phyloP scores from a whole-genome alignment of 306 rosid species.

The Vachellia pachyceras region DNA sequence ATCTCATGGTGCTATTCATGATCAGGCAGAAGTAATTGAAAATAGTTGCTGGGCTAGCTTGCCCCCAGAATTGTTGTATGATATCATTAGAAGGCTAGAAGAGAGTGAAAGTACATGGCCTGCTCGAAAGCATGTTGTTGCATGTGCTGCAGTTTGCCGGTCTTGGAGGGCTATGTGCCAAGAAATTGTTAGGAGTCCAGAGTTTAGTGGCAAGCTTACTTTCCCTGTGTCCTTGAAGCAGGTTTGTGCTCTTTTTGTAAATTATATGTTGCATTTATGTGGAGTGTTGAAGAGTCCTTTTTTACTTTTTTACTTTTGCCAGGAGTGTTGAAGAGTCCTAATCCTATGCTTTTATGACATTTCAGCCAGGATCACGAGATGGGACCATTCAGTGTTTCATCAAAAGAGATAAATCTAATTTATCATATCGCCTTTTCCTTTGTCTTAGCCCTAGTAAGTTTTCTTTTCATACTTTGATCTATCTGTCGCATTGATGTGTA shows the following conservation, averaged over 20 bases:
- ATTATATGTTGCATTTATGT: constrained; percentile 13
- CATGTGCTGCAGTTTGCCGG: constrained; percentile 83
- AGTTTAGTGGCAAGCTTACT: constrained; percentile 80
- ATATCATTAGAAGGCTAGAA: constrained; percentile 79
- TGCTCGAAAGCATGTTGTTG: constrained; percentile 78
- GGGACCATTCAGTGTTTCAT: constrained; percentile 79
- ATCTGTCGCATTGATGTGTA: background rate
- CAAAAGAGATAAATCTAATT: constrained; percentile 81
- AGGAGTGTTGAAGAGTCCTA: constrained; percentile 25
- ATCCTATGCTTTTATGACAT: constrained; percentile 35
- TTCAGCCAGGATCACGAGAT: constrained; percentile 83
- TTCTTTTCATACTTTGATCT: constrained; percentile 5
- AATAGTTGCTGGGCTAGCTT: constrained; percentile 81
- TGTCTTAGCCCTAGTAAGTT: constrained; percentile 77
- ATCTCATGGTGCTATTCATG: constrained; percentile 76
- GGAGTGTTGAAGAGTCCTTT: constrained; percentile 27
- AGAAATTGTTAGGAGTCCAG: constrained; percentile 76
- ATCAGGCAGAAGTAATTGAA: constrained; percentile 65
- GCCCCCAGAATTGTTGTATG: constrained; percentile 77
- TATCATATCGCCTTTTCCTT: constrained; percentile 75
- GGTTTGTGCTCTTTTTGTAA: constrained; percentile 45
- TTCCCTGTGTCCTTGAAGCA: constrained; percentile 85
- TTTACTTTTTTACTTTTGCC: too few relatives aligned
- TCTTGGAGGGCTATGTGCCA: constrained; percentile 92
- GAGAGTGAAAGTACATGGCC: constrained; percentile 91